phyloP scores from a whole-genome alignment of 345 rosid genomes.

The Sonneratia alba region DNA sequence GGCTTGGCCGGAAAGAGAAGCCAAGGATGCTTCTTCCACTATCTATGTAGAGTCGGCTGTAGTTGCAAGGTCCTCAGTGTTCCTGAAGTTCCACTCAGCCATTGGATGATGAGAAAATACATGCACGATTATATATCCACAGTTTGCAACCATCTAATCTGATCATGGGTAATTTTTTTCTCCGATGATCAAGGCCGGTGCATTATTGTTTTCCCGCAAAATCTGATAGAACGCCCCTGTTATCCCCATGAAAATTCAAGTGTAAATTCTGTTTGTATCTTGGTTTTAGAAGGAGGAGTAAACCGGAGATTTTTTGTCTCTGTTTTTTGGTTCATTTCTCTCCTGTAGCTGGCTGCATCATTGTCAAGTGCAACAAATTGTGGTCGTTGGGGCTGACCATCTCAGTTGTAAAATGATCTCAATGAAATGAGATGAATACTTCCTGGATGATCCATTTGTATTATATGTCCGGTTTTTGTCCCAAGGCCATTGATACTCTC shows the following conservation, averaged over 20 bases:
- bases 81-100: not conserved
- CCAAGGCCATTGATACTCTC: not conserved
- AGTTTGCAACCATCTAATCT: not conserved
- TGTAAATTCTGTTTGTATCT: not conserved
- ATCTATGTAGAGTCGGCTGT: slow-evolving; percentile 49
- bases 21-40: slow-evolving; percentile 97
- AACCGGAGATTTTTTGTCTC: not conserved
- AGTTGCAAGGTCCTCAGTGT: not conserved
- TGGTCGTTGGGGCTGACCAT: not conserved
- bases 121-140: not conserved
- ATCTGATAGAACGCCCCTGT: not conserved
- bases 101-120: not conserved
- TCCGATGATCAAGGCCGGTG: not conserved
- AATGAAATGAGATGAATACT: not conserved
- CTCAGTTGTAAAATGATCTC: not conserved
- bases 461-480: slow-evolving; percentile 15
- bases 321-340: not conserved
- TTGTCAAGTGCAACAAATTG: not conserved
- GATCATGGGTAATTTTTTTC: not conserved
- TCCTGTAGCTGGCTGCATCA: not conserved
- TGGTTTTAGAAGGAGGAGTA: not conserved
- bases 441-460: not conserved
- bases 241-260: not conserved
- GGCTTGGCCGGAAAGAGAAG: slow-evolving; percentile 72
- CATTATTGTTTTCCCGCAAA: not conserved